Base-by-base conservation (phyloP, 2,329 filamentous ascomycete genomes). In the Neonectria sp. region DNA sequence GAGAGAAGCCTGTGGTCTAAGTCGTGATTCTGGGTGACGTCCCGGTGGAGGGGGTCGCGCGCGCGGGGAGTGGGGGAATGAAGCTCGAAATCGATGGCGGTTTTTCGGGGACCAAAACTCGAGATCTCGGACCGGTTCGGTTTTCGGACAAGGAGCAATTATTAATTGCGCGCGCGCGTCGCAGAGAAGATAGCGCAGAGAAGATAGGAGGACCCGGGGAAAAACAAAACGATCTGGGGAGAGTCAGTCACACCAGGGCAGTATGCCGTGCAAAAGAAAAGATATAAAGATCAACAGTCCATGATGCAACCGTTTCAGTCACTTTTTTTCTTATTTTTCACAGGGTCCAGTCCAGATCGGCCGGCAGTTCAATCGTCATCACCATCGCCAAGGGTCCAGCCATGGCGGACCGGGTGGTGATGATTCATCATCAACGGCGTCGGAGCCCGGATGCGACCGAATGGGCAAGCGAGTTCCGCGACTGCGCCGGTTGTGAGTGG, bases 371-470 rank as follows among this genome's bases (percentile, higher is more conserved):
- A n/a, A 43, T 6, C 40, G 17, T 13, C n/a, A 51, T 51, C 27
- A 27, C 48, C 31, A 45, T 21, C 40, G 40, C 40, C 40, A 8
- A 45, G 40, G n/a, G 40, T 3, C n/a, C n/a, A 12, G n/a, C 25
- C 46, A 51, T 17, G 15, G 25, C 15, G 7, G 43, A 21, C 21
- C 17, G 27, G 29, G 6, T 15, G 21, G 15, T 49, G 51, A 65
- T 65, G 51, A 65, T 65, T 65, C 63, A 65, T 65, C 63, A 65
- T 31, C 45, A 4, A 12, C 33, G 61, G 25, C 29, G 56, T 65
- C 63, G 51, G 63, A 60, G 40, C 21, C 45, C 63, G 63, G 51
- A 45, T 40, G 48, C 33, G 40, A 55, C 63, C 25, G 48, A 24
- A 35, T 24, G 49, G 29, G 29, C 45, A 48, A 48, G 45, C 45